Base-by-base conservation (phyloP, 164 flowering plant species). In the Aristolochia contorta region DNA sequence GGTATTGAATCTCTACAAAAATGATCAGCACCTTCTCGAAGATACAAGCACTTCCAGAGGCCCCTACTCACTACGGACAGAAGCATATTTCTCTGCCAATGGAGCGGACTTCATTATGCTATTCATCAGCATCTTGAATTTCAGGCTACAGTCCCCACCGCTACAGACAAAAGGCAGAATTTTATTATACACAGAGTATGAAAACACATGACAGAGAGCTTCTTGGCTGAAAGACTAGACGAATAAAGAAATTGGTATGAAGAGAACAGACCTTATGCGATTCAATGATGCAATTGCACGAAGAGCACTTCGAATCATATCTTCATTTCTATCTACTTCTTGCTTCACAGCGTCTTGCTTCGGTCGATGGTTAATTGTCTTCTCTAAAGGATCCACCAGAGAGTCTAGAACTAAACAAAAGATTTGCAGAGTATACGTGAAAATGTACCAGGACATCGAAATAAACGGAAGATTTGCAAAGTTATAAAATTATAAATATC, bases 301-400 rank as follows among this genome's bases (percentile, higher is more conserved):
- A 37, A 94, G 91, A 60, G 99, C 96, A 81, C 97, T 94, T 64
- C 97, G 76, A 48, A 94, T 91, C 99, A 94, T 91, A 79, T 94
- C 99, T 71, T 94, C 97, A 76, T 94, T 94, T 21, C 99, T 93
- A 71, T 94, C 99, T 46, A 91, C 93, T 74, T 94, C 99, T 75
- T 94, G 99, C 78, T 94, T 94, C 32, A 94, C 99, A 67, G 99
- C 97, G 82, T 94, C 96, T 70, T 71, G 90, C 85, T 94, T 94
- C 51, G 96, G 96, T 79, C 82, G 91, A 67, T 82, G 84, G 71
- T 78, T 83, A 33, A 94, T 79, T 0, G 99, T 94, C 67, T 91
- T 94, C 62, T 83, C 90, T 47, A 94, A 91, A 74, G 99, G 99
- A 57, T 87, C 97, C 77, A 89, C 95, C 84, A 94, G 72, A 2